These are phyloP conservation scores for Periconia digitata DNA, from an alignment of 2,329 filamentous ascomycete genomes.

Conservation along the genomic window DNA sequence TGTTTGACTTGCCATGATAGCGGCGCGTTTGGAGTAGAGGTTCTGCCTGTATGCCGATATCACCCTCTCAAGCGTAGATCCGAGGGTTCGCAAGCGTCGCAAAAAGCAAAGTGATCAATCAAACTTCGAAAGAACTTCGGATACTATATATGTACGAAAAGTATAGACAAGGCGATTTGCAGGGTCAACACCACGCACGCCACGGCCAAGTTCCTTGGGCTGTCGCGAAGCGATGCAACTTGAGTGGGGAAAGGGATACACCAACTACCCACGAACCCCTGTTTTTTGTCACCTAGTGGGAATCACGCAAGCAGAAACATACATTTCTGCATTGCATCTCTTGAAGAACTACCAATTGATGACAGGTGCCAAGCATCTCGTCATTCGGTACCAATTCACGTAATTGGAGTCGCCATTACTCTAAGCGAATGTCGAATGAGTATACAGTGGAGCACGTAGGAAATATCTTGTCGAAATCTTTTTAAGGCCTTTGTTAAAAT, in stretches of 20 bases:
- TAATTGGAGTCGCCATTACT: background rate
- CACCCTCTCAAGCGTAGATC: no score
- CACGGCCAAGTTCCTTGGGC: background rate
- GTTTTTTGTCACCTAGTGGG: background rate
- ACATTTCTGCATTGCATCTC: background rate
- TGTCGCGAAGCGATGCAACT: background rate
- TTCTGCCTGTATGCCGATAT: no score
- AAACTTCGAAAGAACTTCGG: background rate
- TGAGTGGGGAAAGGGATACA: slow-evolving; percentile 4
- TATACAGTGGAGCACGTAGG: background rate
- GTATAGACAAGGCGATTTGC: background rate
- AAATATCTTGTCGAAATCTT: no score
- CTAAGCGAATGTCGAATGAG: background rate
- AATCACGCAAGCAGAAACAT: slow-evolving; percentile 7
- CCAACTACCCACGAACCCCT: background rate
- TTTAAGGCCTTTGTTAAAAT: no score
- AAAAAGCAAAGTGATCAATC: background rate
- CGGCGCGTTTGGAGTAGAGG: background rate
- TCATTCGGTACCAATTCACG: slow-evolving; percentile 10
- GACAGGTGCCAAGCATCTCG: slow-evolving; percentile 16
- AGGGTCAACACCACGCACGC: background rate
- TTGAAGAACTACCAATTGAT: slow-evolving; percentile 5
- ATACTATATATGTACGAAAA: background rate
- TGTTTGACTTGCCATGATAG: background rate
- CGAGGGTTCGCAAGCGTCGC: no score